Conservation (phyloP, 2,329 filamentous ascomycete genomes). For the Alternaria triticimaculans region DNA sequence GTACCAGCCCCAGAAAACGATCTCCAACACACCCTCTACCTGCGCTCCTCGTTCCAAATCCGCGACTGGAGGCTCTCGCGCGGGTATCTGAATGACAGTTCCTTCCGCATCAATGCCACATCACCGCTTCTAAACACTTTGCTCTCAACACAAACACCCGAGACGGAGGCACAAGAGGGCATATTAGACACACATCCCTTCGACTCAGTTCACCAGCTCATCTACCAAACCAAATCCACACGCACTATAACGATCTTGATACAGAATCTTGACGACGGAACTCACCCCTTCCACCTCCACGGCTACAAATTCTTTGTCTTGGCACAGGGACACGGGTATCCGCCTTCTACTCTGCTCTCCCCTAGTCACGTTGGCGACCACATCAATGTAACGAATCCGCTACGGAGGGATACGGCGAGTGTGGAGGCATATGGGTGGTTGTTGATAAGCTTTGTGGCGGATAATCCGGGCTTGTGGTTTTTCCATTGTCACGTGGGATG, state of each 20-base stretch:
- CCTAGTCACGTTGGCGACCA: conserved; percentile 30
- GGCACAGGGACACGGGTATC: conserved; percentile 14
- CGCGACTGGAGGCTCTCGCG: conserved; percentile 64
- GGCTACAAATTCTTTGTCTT: conserved; percentile 48
- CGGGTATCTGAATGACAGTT: conserved; percentile 65
- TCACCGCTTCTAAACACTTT: conserved; percentile 60
- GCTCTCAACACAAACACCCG: conserved; percentile 57
- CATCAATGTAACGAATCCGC: conserved; percentile 46
- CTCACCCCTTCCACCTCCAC: conserved; percentile 47
- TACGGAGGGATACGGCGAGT: conserved; percentile 73
- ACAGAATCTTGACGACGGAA: conserved; percentile 39
- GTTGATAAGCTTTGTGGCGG: conserved; percentile 64
- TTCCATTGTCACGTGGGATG: conserved; percentile 83
- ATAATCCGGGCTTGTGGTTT: conserved; percentile 67
- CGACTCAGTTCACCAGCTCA: conserved; percentile 35
- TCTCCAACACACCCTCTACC: conserved; percentile 57
- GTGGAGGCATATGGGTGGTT: conserved; percentile 71
- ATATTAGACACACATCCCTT: conserved; percentile 18
- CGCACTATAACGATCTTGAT: conserved; percentile 46
- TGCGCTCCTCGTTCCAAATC: conserved; percentile 67
- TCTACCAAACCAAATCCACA: conserved; percentile 37
- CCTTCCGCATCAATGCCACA: conserved; percentile 58
- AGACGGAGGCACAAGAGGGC: not conserved
- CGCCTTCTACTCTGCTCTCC: conserved; percentile 67
- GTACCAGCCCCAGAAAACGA: conserved; percentile 55